These are phyloP conservation scores for Obelidium mucronatum DNA, from an alignment of 192 early-diverging fungal genomes.

Conservation along the genomic window DNA sequence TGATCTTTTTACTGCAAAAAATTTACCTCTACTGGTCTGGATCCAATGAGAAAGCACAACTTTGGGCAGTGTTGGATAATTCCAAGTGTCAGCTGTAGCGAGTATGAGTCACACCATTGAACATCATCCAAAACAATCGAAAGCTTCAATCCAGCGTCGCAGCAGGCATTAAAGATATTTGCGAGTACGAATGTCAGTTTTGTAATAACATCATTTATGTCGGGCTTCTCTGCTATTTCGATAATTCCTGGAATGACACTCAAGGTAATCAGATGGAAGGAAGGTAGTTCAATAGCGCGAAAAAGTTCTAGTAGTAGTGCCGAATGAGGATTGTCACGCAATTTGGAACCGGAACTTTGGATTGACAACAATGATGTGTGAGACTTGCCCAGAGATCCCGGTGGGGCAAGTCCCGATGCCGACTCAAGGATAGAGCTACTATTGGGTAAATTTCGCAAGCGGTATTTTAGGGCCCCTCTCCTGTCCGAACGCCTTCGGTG, in stretches of 20 bases:
- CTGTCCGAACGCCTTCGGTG: no score
- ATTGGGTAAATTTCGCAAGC: no score
- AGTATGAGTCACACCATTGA: conserved; percentile 25
- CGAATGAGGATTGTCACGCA: background rate
- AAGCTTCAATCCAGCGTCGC: background rate
- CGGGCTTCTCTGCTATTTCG: background rate
- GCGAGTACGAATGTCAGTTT: background rate
- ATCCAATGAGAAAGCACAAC: background rate
- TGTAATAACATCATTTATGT: background rate
- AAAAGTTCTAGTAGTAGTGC: background rate
- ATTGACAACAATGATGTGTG: no score
- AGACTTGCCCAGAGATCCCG: no score
- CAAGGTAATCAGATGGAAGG: background rate
- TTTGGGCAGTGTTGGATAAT: background rate
- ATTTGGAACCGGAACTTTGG: no score
- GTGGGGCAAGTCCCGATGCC: no score
- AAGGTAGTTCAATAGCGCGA: background rate
- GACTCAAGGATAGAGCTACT: no score
- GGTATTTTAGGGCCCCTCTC: no score
- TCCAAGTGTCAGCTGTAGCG: background rate
- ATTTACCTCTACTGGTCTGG: conserved; percentile 10
- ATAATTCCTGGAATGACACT: background rate
- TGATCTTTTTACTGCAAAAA: no score
- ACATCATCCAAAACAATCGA: conserved; percentile 12
- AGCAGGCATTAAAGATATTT: background rate